These are phyloP conservation scores for Suhomyces anneliseae DNA, from an alignment of 1,139 yeast species.

Conservation along the genomic window DNA sequence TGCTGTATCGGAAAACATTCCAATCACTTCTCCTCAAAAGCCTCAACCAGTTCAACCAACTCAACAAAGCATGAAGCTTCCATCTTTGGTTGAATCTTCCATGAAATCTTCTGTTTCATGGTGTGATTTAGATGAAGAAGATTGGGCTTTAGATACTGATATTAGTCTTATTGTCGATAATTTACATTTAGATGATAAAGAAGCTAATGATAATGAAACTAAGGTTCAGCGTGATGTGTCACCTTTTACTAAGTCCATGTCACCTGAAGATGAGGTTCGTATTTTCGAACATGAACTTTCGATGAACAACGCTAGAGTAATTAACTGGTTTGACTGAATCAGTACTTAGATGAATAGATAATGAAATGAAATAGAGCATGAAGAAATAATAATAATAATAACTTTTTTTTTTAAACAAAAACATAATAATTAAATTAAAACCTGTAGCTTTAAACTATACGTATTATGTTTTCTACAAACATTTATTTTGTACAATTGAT, in stretches of 20 bases:
- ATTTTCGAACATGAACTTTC: slow-evolving; percentile 10
- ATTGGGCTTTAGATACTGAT: slow-evolving; percentile 13
- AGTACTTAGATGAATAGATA: not conserved
- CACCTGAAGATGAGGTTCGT: slow-evolving; percentile 7
- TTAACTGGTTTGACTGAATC: slow-evolving; percentile 17
- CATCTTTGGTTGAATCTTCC: slow-evolving; percentile 35
- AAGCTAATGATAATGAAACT: not conserved
- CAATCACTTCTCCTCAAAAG: slow-evolving; percentile 10
- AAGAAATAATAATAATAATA: not conserved
- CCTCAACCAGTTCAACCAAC: not conserved
- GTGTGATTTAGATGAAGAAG: slow-evolving; percentile 37
- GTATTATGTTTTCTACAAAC: too few species aligned
- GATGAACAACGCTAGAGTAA: slow-evolving; percentile 10
- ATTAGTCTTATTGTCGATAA: slow-evolving; percentile 7
- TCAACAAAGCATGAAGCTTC: slow-evolving; percentile 17
- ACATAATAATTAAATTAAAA: not conserved
- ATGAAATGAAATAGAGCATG: not conserved
- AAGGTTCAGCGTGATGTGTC: slow-evolving; percentile 3
- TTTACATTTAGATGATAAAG: slow-evolving; percentile 4
- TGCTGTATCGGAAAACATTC: slow-evolving; percentile 10
- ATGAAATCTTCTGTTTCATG: slow-evolving; percentile 32
- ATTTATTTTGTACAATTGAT: too few species aligned
- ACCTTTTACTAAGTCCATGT: slow-evolving; percentile 6
- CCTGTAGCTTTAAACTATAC: too few species aligned
- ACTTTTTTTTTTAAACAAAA: not conserved